A percentile compares a stretch with the other conserved stretches of the same genome.
These are phyloP conservation scores for Orbilia javanica DNA, from an alignment of 2,329 filamentous ascomycete genomes.

Conservation along the genomic window DNA sequence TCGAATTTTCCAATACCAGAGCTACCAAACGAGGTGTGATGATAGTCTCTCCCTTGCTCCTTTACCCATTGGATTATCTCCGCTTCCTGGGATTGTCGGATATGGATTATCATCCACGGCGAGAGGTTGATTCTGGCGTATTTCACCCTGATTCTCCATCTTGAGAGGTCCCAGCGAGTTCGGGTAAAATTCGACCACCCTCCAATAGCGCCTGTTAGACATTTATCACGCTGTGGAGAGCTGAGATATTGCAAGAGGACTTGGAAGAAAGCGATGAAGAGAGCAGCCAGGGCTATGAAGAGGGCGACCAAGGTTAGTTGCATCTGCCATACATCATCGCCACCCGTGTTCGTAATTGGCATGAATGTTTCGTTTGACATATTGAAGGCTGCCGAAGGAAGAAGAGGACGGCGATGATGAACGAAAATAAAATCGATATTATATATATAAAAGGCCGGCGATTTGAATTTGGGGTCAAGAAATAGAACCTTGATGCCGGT, in stretches of 20 bases:
- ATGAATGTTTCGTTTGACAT: background rate
- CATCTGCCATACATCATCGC: background rate
- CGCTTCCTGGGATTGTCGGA: constrained; percentile 9
- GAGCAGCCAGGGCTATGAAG: background rate
- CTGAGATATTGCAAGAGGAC: background rate
- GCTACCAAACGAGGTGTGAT: constrained; percentile 8
- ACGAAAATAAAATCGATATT: no score
- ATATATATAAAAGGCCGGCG: background rate
- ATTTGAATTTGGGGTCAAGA: background rate
- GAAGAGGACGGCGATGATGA: no score
- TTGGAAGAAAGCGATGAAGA: background rate
- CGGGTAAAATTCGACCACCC: constrained; percentile 26
- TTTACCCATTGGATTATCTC: constrained; percentile 25
- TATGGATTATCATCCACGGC: background rate
- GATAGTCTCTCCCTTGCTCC: background rate
- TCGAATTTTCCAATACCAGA: constrained; percentile 20
- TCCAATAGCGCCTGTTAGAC: constrained; percentile 18
- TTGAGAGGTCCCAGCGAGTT: constrained; percentile 24
- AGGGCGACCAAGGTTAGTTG: constrained; percentile 1
- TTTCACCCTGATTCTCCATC: constrained; percentile 28
- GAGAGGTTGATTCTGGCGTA: constrained; percentile 17
- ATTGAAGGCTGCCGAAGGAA: background rate
- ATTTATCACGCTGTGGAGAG: constrained; percentile 28
- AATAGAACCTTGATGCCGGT: background rate
- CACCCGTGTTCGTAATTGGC: background rate